Base-by-base conservation (phyloP, 345 rosid species). In the Syzygium aromaticum region DNA sequence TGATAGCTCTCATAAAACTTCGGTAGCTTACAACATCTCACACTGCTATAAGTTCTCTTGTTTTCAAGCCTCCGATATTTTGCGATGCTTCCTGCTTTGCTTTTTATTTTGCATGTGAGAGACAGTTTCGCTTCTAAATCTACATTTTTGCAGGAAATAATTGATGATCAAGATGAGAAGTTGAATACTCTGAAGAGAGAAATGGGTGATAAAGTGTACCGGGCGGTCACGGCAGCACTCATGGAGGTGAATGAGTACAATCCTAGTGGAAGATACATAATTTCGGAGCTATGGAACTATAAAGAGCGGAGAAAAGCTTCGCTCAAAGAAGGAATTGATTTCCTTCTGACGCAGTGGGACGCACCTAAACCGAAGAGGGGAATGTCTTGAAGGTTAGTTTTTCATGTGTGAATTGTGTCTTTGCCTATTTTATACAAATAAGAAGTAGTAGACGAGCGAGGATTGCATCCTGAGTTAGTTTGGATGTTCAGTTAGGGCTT, bases 181-280 rank as follows among this genome's bases (percentile, higher is more conserved):
- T 87, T 96, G 92, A 91, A 89, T 87, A 89, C 88, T 25, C 88
- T 98, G 91, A 93, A 84, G 94, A 77, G 87, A 38, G 95, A 96
- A 84, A 25, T 94, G 86, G 98, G 98, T 53, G 89, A 90, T 22
- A 94, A 92, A 85, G 96, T 89, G 33, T 95, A 89, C 89, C 89
- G 89, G 77, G 93, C 96, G 16, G 99, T 97, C 61, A 85, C 91
- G 30, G 87, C 92, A 54, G 93, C 99, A 73, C 89, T 96, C 89
- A 91, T 67, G 89, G 96, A 97, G 90, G 92, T 96, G 88, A 95
- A 96, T 63, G 99, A 97, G 85, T 94, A 94, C 92, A 97, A 97
- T 86, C 98, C 99, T 2, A 97, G 99, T 87, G 99, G 99, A 87
- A 94, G 97, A 88, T 97, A 95, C 85, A 90, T 95, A 77, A 93